Conservation (phyloP, 176 grass and related monocot genomes). For the Chrysopogon serrulatus region DNA sequence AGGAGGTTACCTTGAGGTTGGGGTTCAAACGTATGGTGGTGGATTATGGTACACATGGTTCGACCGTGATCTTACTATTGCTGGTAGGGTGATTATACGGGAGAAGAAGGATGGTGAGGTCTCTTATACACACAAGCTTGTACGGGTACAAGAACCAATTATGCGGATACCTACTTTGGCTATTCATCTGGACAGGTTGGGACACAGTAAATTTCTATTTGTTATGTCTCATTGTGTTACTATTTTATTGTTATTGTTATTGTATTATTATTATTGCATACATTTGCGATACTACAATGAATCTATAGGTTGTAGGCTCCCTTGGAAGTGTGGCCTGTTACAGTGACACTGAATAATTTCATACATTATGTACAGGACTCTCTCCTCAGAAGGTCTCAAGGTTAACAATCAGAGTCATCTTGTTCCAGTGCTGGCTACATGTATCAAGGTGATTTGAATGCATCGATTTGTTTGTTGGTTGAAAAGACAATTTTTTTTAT, state of each 20-base stretch:
- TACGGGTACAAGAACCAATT: constrained; percentile 69
- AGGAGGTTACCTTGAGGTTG: constrained; percentile 89
- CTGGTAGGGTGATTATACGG: constrained; percentile 73
- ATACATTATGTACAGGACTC: constrained; percentile 36
- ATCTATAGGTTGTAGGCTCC: not conserved
- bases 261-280: not conserved
- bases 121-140: constrained; percentile 73
- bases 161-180: constrained; percentile 44
- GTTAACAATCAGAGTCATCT: constrained; percentile 91
- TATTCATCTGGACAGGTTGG: not conserved
- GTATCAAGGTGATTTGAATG: constrained; percentile 71
- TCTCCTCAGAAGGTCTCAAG: constrained; percentile 75
- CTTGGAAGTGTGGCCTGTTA: not conserved
- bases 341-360: not conserved
- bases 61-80: constrained; percentile 87
- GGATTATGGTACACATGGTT: constrained; percentile 99
- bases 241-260: not conserved
- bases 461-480: not conserved
- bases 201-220: not conserved
- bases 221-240: not conserved
- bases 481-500: not conserved
- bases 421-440: constrained; percentile 82
- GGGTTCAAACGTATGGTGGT: constrained; percentile 91
- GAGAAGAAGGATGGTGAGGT: constrained; percentile 44
- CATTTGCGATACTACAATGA: not conserved